These are phyloP conservation scores for Coemansia sp. DNA, from an alignment of 192 early-diverging fungal genomes.

Conservation along the genomic window DNA sequence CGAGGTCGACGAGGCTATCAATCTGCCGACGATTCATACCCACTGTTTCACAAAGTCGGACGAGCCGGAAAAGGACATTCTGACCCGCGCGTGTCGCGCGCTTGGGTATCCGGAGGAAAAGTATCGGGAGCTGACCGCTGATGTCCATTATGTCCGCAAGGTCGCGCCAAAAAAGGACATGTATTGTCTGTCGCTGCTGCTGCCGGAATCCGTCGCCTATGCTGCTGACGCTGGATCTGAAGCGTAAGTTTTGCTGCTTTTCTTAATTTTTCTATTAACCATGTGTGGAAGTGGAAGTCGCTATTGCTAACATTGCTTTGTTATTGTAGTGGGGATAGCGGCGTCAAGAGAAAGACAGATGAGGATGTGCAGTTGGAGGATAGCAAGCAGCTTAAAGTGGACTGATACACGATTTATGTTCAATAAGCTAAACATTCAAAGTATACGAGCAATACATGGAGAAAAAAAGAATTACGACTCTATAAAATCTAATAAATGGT, in stretches of 20 bases:
- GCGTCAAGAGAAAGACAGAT: neutral
- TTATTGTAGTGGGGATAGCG: no score
- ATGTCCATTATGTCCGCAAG: conserved; percentile 81
- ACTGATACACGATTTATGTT: no score
- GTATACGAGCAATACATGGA: no score
- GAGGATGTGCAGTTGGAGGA: neutral
- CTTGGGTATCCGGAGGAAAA: conserved; percentile 55
- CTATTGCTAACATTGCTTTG: no score
- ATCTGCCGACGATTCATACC: conserved; percentile 86
- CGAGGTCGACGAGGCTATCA: conserved; percentile 15
- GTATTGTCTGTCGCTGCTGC: conserved; percentile 87
- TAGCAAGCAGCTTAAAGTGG: neutral
- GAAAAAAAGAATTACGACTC: no score
- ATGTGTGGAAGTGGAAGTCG: no score
- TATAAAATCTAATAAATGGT: neutral
- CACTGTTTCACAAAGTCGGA: conserved; percentile 93
- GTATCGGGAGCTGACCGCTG: conserved; percentile 29
- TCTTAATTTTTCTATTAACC: no score
- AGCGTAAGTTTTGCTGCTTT: conserved; percentile 11
- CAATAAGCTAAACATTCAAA: no score
- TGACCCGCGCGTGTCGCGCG: conserved; percentile 40
- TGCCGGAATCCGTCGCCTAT: conserved; percentile 79
- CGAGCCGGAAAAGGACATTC: conserved; percentile 61
- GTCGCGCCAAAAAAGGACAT: conserved; percentile 99
- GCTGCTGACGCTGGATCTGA: conserved; percentile 12